phyloP scores from a whole-genome alignment of 2,329 filamentous ascomycete genomes.

The Microsporum canis region DNA sequence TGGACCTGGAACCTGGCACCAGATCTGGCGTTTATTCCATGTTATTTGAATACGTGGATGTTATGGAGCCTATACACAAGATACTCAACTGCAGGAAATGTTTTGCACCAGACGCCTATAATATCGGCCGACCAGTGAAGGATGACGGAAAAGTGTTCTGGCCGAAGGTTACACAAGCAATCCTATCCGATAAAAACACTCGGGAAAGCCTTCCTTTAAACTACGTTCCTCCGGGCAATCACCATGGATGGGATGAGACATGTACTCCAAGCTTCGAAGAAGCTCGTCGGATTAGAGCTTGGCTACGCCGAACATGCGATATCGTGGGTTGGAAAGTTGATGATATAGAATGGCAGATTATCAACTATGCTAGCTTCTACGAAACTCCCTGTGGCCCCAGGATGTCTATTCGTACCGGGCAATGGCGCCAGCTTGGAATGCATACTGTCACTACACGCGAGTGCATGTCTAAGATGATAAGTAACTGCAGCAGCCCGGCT shows the following conservation, averaged over 20 bases:
- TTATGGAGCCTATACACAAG: conserved; percentile 5
- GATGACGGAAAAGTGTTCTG: background rate
- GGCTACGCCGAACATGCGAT: background rate
- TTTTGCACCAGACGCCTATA: conserved; percentile 3
- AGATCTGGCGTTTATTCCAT: background rate
- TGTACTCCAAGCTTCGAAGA: background rate
- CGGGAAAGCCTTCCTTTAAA: background rate
- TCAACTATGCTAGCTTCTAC: conserved; percentile 4
- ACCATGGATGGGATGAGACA: background rate
- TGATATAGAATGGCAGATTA: conserved; percentile 9
- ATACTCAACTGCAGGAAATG: conserved; percentile 9
- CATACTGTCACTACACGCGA: background rate
- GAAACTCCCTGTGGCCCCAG: conserved; percentile 9
- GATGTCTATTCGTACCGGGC: conserved; percentile 2
- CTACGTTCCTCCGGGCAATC: background rate
- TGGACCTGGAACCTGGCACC: background rate
- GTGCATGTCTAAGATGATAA: background rate
- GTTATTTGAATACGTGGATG: conserved; percentile 8
- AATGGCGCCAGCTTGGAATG: conserved; percentile 4
- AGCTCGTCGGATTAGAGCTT: background rate
- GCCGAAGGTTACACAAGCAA: background rate
- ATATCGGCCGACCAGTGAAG: background rate
- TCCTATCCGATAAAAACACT: background rate
- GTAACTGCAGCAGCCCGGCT: background rate
- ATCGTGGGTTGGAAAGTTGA: background rate